Evolutionary conservation across 2,329 filamentous ascomycete species (phyloP).

Genomic region (Mycosphaerella sp.): DNA sequence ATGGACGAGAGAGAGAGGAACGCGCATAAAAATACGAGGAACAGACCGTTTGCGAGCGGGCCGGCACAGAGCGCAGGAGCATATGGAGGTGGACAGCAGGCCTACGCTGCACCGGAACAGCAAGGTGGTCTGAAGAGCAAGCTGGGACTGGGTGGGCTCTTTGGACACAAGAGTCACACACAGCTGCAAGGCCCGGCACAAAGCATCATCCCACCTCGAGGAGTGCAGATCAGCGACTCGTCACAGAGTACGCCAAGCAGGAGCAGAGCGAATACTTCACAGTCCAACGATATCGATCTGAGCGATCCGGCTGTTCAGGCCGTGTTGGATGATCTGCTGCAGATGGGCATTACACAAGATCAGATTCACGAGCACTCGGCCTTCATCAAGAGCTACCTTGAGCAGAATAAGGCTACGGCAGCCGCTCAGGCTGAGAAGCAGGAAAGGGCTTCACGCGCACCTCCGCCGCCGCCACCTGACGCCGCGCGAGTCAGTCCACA

Average conservation of each 20-base stretch:
- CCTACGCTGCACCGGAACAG: conserved; percentile 10
- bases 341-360: conserved; percentile 62
- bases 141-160: conserved; percentile 24
- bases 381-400: conserved; percentile 62
- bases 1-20: conserved; percentile 52
- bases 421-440: conserved; percentile 41
- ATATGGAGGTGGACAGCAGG: conserved; percentile 9
- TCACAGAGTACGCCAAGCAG: conserved; percentile 28
- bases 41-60: conserved; percentile 25
- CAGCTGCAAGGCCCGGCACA: conserved; percentile 38
- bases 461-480: conserved; percentile 55
- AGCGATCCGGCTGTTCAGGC: conserved; percentile 57
- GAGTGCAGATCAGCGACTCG: conserved; percentile 20
- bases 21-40: conserved; percentile 14
- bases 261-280: conserved; percentile 16
- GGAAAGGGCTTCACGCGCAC: conserved; percentile 48
- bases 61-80: conserved; percentile 17
- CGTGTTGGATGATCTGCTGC: conserved; percentile 54
- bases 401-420: conserved; percentile 52
- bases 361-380: conserved; percentile 61
- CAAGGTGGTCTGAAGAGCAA: conserved; percentile 16
- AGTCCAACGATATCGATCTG: conserved; percentile 49
- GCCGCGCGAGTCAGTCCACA: conserved; percentile 51
- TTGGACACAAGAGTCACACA: conserved; percentile 23
- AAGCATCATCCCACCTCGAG: conserved; percentile 47